Percentiles rank a stretch among this genome's conserved stretches.
These are phyloP conservation scores for Boletus bicolor DNA, from an alignment of 768 basidiomycete species.

Conservation along the genomic window DNA sequence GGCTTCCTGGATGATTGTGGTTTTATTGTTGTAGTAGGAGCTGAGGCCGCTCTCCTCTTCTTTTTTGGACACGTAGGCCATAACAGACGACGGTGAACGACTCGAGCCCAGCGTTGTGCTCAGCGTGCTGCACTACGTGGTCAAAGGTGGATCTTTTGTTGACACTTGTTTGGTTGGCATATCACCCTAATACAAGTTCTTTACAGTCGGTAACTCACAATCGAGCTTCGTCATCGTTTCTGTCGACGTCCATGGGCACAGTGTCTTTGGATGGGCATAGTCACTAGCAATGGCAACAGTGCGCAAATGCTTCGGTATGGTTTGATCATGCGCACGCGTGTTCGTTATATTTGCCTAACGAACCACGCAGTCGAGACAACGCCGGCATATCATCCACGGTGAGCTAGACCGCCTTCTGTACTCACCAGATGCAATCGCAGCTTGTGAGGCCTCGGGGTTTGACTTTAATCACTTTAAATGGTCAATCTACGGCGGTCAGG, in stretches of 20 bases:
- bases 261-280: not conserved
- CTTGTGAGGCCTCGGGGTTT: not conserved
- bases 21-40: slow-evolving; percentile 95
- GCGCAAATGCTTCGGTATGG: too few species aligned
- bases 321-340: not conserved
- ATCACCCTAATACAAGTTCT: not conserved
- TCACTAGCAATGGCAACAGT: not conserved
- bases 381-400: not conserved
- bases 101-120: slow-evolving; percentile 12
- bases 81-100: slow-evolving; percentile 42
- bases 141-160: slow-evolving; percentile 18
- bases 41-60: slow-evolving; percentile 94
- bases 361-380: not conserved
- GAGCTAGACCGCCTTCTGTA: not conserved
- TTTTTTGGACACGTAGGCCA: slow-evolving; percentile 88
- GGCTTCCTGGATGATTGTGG: slow-evolving; percentile 96
- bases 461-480: not conserved
- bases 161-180: slow-evolving; percentile 21
- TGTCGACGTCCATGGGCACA: not conserved
- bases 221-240: not conserved
- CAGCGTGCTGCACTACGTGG: slow-evolving; percentile 19
- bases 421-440: not conserved
- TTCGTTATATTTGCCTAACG: not conserved
- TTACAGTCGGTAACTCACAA: too few species aligned
- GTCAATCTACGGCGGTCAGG: not conserved